Percentiles rank a stretch among this genome's conserved stretches.
phyloP scores from a whole-genome alignment of 352 stramenopile genomes.

The Phytophthora ramorum region DNA sequence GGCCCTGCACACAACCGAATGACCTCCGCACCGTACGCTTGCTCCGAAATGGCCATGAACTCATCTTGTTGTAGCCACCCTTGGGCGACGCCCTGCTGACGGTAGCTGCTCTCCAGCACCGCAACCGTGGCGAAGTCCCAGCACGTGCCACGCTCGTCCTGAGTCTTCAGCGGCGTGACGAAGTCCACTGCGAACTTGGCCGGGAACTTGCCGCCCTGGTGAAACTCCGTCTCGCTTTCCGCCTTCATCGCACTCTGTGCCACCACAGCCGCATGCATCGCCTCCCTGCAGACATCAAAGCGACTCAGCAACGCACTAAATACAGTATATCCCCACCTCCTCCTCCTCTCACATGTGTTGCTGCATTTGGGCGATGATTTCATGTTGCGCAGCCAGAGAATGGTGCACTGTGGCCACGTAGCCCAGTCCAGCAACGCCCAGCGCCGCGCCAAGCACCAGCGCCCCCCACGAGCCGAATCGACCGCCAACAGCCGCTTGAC shows the following conservation, averaged over 20 bases:
- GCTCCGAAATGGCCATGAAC: slow-evolving; percentile 69
- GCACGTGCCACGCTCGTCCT: slow-evolving; percentile 73
- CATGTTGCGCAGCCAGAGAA: slow-evolving; percentile 45
- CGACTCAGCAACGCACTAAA: neutral
- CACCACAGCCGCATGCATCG: slow-evolving; percentile 52
- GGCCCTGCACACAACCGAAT: slow-evolving; percentile 61
- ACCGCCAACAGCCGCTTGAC: neutral
- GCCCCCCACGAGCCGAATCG: slow-evolving; percentile 35
- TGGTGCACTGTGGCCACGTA: slow-evolving; percentile 50
- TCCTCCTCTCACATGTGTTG: slow-evolving; percentile 54
- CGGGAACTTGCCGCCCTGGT: slow-evolving; percentile 39
- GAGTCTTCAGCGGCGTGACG: slow-evolving; percentile 72
- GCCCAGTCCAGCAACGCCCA: slow-evolving; percentile 41
- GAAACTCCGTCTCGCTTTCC: slow-evolving; percentile 25
- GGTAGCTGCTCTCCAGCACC: slow-evolving; percentile 75
- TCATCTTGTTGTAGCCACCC: slow-evolving; percentile 63
- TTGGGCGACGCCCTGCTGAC: slow-evolving; percentile 56
- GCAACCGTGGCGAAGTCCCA: slow-evolving; percentile 74
- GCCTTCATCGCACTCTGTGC: slow-evolving; percentile 11
- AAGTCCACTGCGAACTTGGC: slow-evolving; percentile 65
- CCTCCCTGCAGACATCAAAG: slow-evolving; percentile 32
- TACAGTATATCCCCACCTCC: neutral
- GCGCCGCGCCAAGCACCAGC: slow-evolving; percentile 37
- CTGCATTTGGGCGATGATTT: slow-evolving; percentile 50
- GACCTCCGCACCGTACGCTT: slow-evolving; percentile 69